Percentiles rank a stretch among this genome's conserved stretches.
These are phyloP conservation scores for Xerocomellus amylosporus DNA, from an alignment of 768 basidiomycete species.

Conservation along the genomic window DNA sequence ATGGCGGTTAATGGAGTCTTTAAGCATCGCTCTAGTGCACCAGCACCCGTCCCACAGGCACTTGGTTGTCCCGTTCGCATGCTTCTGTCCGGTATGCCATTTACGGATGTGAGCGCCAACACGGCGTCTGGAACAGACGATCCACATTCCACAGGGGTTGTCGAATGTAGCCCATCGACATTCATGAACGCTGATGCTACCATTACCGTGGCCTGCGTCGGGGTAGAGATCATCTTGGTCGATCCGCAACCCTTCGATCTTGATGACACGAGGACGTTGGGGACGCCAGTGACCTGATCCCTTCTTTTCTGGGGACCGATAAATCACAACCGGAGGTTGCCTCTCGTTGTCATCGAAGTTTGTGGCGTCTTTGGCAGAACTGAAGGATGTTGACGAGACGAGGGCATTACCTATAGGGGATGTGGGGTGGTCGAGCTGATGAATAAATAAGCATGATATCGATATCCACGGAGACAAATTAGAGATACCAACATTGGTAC, in stretches of 20 bases:
- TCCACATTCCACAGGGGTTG: slow-evolving; percentile 11
- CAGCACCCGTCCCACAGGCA: slow-evolving; percentile 10
- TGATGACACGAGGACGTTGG: background rate
- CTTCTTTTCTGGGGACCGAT: background rate
- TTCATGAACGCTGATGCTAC: slow-evolving; percentile 4
- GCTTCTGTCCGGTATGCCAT: slow-evolving; percentile 1
- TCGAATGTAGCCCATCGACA: slow-evolving; percentile 4
- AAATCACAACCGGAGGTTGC: background rate
- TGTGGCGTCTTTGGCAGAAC: too few relatives aligned
- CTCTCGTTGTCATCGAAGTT: background rate
- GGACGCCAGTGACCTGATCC: background rate
- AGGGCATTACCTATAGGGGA: too few relatives aligned
- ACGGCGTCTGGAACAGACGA: background rate
- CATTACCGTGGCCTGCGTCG: background rate
- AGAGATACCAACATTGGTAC: too few relatives aligned
- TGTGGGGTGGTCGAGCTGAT: too few relatives aligned
- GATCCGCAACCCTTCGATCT: slow-evolving; percentile 1
- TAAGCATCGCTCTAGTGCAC: background rate
- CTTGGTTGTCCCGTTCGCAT: background rate
- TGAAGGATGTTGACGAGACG: too few relatives aligned
- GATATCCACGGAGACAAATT: too few relatives aligned
- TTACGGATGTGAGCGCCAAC: slow-evolving; percentile 9
- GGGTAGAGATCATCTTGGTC: slow-evolving; percentile 2
- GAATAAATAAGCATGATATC: too few relatives aligned
- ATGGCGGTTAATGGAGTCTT: slow-evolving; percentile 9